Conservation (phyloP, 805 yeast genomes). For the Wickerhamomyces hampshirensis region DNA sequence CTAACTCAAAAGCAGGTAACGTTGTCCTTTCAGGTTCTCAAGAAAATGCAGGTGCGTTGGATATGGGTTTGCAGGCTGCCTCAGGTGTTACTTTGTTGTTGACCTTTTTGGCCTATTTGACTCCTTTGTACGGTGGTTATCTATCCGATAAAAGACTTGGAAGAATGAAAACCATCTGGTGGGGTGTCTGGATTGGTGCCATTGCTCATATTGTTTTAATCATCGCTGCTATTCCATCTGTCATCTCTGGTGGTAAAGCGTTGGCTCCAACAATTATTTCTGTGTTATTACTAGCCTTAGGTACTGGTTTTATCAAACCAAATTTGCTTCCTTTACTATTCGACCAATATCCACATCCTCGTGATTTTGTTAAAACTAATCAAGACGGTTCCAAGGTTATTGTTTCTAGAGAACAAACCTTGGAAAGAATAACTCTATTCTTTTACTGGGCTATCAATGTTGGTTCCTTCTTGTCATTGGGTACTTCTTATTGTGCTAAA, state of each 20-base stretch:
- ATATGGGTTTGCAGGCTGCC: constrained; percentile 57
- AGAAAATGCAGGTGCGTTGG: constrained; percentile 46
- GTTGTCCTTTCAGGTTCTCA: constrained; percentile 21
- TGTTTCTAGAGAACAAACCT: constrained; percentile 62
- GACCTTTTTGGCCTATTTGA: constrained; percentile 79
- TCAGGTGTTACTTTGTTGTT: constrained; percentile 69
- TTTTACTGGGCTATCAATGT: constrained; percentile 74
- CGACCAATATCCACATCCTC: constrained; percentile 61
- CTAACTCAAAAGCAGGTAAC: constrained; percentile 33
- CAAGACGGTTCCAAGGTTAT: constrained; percentile 64
- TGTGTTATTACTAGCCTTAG: constrained; percentile 55
- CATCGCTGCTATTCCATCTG: constrained; percentile 60
- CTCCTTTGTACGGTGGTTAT: constrained; percentile 75
- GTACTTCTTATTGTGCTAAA: constrained; percentile 68
- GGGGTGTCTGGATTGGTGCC: constrained; percentile 54
- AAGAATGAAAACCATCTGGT: constrained; percentile 61
- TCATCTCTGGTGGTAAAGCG: constrained; percentile 42
- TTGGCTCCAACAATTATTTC: constrained; percentile 52
- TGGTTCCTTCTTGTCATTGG: constrained; percentile 71
- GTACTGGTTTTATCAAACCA: constrained; percentile 79
- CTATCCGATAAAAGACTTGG: constrained; percentile 73
- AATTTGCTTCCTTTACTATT: constrained; percentile 69
- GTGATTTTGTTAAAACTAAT: constrained; percentile 52
- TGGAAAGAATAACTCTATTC: constrained; percentile 70
- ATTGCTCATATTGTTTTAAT: constrained; percentile 60